Evolutionary conservation across 768 basidiomycete genomes (phyloP), one percentile per base, ranked within the genome.

Genomic region (Pisolithus microcarpus): DNA sequence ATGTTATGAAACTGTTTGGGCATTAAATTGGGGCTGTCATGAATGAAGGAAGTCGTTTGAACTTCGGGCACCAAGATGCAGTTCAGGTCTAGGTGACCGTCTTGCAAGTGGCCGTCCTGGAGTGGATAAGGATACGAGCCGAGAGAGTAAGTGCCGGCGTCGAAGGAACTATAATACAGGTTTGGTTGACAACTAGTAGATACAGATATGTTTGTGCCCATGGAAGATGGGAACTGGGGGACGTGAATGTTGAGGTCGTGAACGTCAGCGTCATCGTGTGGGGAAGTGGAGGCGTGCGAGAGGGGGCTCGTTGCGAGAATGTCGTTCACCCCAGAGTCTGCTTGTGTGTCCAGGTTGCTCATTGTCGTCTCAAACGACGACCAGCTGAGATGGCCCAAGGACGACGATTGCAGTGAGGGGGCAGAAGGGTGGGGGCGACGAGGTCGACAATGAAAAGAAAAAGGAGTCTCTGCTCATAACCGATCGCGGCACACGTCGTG

Each of bases 201-300:
- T 68, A 66, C 67, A 66, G 60, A 38, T 38, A 62, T 49, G 52
- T 13, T 49, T 51, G 58, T 52, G 46, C 54, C 48, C 47, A 62
- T 55, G 52, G 53, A 10, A 31, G 31, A 18, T 44, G 55, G 7
- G 44, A 65, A 69, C 26, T 56, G 49, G 43, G 55, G 19, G 55
- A 49, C 55, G 46, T 67, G 65, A 56, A 69, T 56, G 65, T 58
- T 51, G 56, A 68, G 63, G 66, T 67, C 67, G 53, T 64, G 57
- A 38, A 58, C 40, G 65, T 67, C 61, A 10, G 63, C 51, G 56
- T 66, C 64, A 24, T 62, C 52, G 31, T 56, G 30, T 44, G 51
- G 30, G 45, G 39, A 19, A 50, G 66, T 68, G 43, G 53, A 38
- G 45, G 51, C 31, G 9, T 63, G 57, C 40, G 56, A 42, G 15